Evolutionary conservation across 768 basidiomycete genomes (phyloP).

Genomic region (Lactifluus echinatus): DNA sequence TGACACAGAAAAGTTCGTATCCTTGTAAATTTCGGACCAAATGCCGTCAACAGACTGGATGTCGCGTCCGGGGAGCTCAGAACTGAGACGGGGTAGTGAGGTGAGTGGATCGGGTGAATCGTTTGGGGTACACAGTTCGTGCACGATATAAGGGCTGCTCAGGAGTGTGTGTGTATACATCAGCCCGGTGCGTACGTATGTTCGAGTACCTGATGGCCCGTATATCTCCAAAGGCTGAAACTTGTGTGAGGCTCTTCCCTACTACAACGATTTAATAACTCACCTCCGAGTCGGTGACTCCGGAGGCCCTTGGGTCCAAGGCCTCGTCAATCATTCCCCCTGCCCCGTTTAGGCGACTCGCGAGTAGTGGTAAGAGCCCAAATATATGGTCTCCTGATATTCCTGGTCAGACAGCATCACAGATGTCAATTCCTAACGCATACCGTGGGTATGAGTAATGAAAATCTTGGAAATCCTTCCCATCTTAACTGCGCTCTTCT

Average conservation of each 20-base stretch:
- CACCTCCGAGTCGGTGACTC: conserved; percentile 9
- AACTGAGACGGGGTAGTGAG: conserved; percentile 35
- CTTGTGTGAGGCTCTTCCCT: not conserved
- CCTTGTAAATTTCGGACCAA: conserved; percentile 60
- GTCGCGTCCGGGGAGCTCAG: conserved; percentile 60
- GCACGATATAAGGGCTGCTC: conserved; percentile 63
- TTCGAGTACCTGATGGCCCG: conserved; percentile 75
- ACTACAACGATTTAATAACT: not conserved
- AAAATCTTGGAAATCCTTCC: conserved; percentile 76
- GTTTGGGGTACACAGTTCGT: conserved; percentile 62
- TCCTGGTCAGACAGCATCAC: not conserved
- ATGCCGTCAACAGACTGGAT: conserved; percentile 48
- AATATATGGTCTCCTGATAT: conserved; percentile 74
- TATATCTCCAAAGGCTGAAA: conserved; percentile 71
- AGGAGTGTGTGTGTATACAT: conserved; percentile 61
- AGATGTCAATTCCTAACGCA: conserved; percentile 13
- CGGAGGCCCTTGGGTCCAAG: conserved; percentile 49
- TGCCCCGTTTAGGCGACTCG: conserved; percentile 63
- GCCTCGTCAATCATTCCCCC: conserved; percentile 51
- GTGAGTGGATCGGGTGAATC: conserved; percentile 37
- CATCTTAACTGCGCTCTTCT: conserved; percentile 67
- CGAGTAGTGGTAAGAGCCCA: conserved; percentile 61
- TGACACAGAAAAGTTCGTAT: conserved; percentile 50
- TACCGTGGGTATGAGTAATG: conserved; percentile 86
- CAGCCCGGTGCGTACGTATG: conserved; percentile 65